Base-by-base conservation (phyloP, 306 rosid species). In the Canavalia ensiformis region DNA sequence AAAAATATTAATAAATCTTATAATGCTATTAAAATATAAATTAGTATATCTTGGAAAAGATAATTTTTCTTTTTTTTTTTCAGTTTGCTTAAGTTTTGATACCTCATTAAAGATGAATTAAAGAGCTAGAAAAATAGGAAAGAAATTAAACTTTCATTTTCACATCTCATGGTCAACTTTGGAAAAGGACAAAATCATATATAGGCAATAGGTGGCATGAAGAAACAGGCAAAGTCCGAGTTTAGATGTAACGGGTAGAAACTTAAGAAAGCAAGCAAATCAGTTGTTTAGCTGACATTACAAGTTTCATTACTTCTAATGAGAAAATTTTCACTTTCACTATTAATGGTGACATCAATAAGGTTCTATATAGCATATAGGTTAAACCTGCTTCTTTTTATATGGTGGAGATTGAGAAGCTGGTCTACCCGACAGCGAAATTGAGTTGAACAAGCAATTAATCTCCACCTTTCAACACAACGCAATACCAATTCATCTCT, bases 191-290 rank as follows among this genome's bases (percentile, higher is more conserved):
- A 56, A 81, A 80, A 8, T 4, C 9, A 9, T 7, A 77, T 58
- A 7, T 6, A 82, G n/a, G 31, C 34, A 51, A 42, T 72, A 29
- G 79, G 88, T 89, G 90, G 85, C 88, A 83, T 54, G 76, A 50
- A 50, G 63, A 84, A 81, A 84, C 63, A 70, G 29, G 33, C 63
- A 91, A 90, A 91, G 96, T 93, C 91, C 39, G 71, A 78, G 93
- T 84, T 88, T 88, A 87, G 96, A 88, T 90, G 94, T 74, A 90
- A 83, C 80, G 80, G 96, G 88, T 91, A 86, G 97, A 93, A 91
- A 91, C 91, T 86, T 93, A 51, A 82, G 68, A 72, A 78, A 81
- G 77, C 66, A 87, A 89, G 90, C 90, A 88, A 93, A 77, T 86
- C 92, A 91, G 91, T 93, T 87, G 94, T 89, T 93, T 88, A 87